These are phyloP conservation scores for Cucumis hystrix DNA, from an alignment of 306 rosid genomes.

Conservation along the genomic window DNA sequence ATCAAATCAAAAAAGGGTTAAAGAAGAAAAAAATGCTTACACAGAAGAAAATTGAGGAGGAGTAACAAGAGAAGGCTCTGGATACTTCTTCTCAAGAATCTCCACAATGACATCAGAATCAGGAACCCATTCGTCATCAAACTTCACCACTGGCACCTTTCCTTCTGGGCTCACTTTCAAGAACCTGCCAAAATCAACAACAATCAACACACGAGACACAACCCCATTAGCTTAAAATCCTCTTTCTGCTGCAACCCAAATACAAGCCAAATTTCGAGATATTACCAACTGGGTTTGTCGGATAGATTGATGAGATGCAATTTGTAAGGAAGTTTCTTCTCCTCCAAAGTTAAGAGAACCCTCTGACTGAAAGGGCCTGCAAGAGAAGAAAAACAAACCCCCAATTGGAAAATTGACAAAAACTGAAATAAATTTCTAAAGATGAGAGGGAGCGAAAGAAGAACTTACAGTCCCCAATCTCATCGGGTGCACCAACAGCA, in stretches of 20 bases:
- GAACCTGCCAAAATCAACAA: constrained; percentile 35
- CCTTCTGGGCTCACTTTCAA: constrained; percentile 67
- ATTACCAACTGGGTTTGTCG: constrained; percentile 68
- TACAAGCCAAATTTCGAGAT: background rate
- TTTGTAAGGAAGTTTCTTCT: constrained; percentile 52
- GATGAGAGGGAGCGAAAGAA: background rate
- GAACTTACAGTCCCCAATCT: constrained; percentile 65
- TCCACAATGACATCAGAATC: constrained; percentile 84
- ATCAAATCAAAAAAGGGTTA: background rate
- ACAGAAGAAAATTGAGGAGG: constrained; percentile 60
- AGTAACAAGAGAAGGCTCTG: constrained; percentile 45
- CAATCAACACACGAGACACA: background rate
- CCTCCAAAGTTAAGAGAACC: constrained; percentile 71
- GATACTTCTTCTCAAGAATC: constrained; percentile 53
- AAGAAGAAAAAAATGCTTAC: constrained; percentile 21
- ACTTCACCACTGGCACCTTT: constrained; percentile 63
- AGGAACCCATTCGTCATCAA: constrained; percentile 73
- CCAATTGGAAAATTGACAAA: background rate
- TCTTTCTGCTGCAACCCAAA: background rate
- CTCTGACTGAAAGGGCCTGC: constrained; percentile 79
- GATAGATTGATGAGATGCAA: constrained; percentile 36
- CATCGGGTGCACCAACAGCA: constrained; percentile 41
- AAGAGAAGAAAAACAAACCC: background rate
- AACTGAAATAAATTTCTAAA: background rate
- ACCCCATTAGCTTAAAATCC: constrained; percentile 3